Base-by-base conservation (phyloP, 2,329 filamentous ascomycete species). In the Lecanicillium sp. region DNA sequence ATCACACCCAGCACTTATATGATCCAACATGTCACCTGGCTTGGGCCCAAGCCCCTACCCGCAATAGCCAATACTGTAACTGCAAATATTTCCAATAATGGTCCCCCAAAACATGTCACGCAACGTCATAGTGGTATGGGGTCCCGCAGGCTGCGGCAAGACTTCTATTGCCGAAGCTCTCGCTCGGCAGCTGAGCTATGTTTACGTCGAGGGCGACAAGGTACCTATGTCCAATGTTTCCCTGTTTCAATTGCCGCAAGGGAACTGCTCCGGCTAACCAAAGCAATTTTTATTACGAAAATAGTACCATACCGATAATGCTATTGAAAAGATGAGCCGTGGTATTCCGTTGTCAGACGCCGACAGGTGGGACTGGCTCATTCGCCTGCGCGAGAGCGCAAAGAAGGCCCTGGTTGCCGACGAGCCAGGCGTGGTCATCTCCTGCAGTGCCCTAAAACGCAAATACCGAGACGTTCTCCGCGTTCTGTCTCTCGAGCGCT, bases 321-420 rank as follows among this genome's bases (percentile, higher is more conserved):
- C 74, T 61, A 76, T 73, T 46, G 67, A 76, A 40, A 84, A 84
- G 56, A 84, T 84, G 80, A 64, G 68, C 45, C 61, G 64, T 39
- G 76, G 76, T 43, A 72, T 69, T 33, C 78, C 80, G 10, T 65
- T 84, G 11, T 80, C 76, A 39, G 80, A 84, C 53, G 74, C 71
- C 40, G 80, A 84, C 55, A 72, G 80, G 41, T 84, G 79, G 80
- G 79, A 81, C 60, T 84, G 80, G 80, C 69, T 84, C 41, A 71
- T 72, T 49, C 62, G 65, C 9, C 62, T 75, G 6, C 69, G 71
- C 40, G 58, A 71, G 43, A 29, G 35, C 15, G 45, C 45, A 19
- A 39, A 65, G 14, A 18, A 41, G 7, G 15, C 20, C 9, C 28
- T 42, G 11, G 15, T 14, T 29, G 30, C 40, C 12, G 37, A 32